Conservation (phyloP, 83 land plant species). For the Diphasiastrum complanatum region DNA sequence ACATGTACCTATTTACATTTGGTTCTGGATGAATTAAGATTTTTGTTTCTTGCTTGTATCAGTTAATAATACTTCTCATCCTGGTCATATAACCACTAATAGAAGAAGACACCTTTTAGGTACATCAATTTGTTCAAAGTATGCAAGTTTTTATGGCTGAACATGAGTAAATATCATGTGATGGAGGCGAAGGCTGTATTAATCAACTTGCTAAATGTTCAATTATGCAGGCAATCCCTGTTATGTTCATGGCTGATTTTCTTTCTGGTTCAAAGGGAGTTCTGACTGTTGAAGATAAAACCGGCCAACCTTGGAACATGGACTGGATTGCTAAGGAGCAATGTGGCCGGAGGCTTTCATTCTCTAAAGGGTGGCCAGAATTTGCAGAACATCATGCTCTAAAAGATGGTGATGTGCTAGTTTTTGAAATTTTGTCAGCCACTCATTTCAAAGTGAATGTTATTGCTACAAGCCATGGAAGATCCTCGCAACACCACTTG, state of each 20-base stretch:
- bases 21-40: no score
- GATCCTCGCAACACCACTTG: no score
- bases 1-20: no score
- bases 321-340: constrained; percentile 23
- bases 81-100: background rate
- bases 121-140: background rate
- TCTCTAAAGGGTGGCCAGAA: constrained; percentile 25
- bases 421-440: constrained; percentile 17
- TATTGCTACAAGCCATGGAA: background rate
- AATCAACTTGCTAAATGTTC: background rate
- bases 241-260: constrained; percentile 25
- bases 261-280: constrained; percentile 20
- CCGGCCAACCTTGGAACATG: constrained; percentile 12
- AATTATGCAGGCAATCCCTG: constrained; percentile 22
- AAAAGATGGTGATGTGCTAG: constrained; percentile 26
- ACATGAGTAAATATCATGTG: no score
- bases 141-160: background rate
- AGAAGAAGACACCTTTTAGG: no score
- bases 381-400: constrained; percentile 20
- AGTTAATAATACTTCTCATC: background rate
- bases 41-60: no score
- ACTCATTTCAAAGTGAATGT: constrained; percentile 20
- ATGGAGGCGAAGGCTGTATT: no score
- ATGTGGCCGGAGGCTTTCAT: constrained; percentile 27
- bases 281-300: constrained; percentile 17